Evolutionary conservation across 2,329 filamentous ascomycete species (phyloP).

Genomic region (Hymenoscyphus linearis): DNA sequence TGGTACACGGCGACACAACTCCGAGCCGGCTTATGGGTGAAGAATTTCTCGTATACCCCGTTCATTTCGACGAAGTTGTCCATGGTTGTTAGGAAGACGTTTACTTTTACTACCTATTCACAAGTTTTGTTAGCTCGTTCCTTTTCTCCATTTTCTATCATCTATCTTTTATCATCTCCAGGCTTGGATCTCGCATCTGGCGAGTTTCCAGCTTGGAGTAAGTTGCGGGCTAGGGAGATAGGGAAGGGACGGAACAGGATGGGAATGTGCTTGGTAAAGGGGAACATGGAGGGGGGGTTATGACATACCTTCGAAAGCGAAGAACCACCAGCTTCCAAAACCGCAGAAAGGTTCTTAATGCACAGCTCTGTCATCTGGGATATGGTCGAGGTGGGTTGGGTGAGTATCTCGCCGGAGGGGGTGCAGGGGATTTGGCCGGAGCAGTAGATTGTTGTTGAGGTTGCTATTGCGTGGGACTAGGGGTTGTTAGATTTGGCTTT

Average conservation of each 20-base stretch:
- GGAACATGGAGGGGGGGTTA: too few species aligned
- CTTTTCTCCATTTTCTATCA: too few species aligned
- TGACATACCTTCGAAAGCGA: slow-evolving; percentile 56
- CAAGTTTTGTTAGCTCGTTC: too few species aligned
- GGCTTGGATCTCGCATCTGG: too few species aligned
- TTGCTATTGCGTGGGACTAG: slow-evolving; percentile 62
- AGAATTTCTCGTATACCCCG: slow-evolving; percentile 77
- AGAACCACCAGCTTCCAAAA: slow-evolving; percentile 78
- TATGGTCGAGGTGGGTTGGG: slow-evolving; percentile 51
- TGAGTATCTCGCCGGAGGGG: slow-evolving; percentile 29
- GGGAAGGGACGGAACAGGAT: too few species aligned
- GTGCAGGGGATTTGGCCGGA: slow-evolving; percentile 45
- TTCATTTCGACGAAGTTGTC: slow-evolving; percentile 82
- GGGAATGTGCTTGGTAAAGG: too few species aligned
- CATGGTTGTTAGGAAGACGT: slow-evolving; percentile 77
- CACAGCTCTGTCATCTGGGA: slow-evolving; percentile 60
- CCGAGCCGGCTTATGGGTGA: slow-evolving; percentile 79
- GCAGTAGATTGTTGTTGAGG: slow-evolving; percentile 60
- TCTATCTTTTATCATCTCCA: too few species aligned
- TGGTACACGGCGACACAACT: slow-evolving; percentile 90
- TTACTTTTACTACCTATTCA: slow-evolving; percentile 74
- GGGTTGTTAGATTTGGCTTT: slow-evolving; percentile 3
- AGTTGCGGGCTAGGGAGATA: too few species aligned
- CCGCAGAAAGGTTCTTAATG: slow-evolving; percentile 78
- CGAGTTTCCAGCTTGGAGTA: too few species aligned